Base-by-base conservation (phyloP, 495 filamentous ascomycete genomes). In the Polyplosphaeria fusca region DNA sequence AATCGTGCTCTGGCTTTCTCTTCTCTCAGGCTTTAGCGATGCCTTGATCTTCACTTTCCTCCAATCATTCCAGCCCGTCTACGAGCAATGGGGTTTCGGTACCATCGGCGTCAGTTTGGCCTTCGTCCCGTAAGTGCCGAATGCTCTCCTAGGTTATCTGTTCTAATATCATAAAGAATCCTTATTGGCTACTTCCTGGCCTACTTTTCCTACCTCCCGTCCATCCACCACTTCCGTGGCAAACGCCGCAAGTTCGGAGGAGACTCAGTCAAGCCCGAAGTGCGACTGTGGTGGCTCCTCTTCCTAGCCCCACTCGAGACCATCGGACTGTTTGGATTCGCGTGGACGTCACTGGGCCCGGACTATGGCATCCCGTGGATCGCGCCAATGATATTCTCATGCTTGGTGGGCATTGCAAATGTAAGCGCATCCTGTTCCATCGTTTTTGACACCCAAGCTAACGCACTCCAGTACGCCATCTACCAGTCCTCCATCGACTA, bases 21-120 rank as follows among this genome's bases (percentile, higher is more conserved):
- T 64, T 19, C 57, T 64, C n/a, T 45, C 27, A 30, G 63, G 60
- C 19, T 63, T 66, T 30, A 59, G 53, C 39, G 63, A 66, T 43
- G 63, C 63, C 28, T 48, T 66, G 9, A 66, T 63, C 45, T 66
- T 66, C 60, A 59, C 48, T 7, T 66, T 66, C 48, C 28, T 63
- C 12, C 45, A 66, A 30, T 52, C 47, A 12, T 66, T 66, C 54
- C 14, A 42, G 20, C 60, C 60, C n/a, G 60, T 66, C 3, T 66
- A 66, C 41, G 42, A 63, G 39, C 47, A 66, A 47, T 66, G 60
- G 63, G 60, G 63, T 19, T 66, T 66, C 30, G 60, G 63, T n/a
- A 54, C 41, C 25, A 47, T 67, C 20, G 50, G 52, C 12, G 42
- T 57, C 7, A 43, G 39, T 26, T 41, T 60, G 18, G 60, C 60